phyloP scores from a whole-genome alignment of 164 flowering plant genomes.

The Chloranthus sessilifolius region DNA sequence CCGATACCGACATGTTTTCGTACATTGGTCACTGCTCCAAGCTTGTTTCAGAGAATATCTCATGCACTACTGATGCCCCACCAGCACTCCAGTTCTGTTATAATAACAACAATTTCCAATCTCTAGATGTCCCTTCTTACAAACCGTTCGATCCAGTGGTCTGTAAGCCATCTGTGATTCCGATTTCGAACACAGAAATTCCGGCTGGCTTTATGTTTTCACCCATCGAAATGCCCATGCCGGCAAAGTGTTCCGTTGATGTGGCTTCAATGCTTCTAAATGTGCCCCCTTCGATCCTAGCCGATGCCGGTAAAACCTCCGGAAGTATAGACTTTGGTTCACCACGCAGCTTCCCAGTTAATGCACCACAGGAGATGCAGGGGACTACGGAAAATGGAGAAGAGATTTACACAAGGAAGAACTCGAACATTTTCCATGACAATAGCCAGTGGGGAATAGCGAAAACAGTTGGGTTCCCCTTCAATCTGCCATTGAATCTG shows the following conservation, averaged over 20 bases:
- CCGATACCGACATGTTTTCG: slow-evolving; percentile 23
- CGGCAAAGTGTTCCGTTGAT: slow-evolving; percentile 29
- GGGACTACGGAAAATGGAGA: slow-evolving; percentile 22
- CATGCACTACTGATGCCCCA: slow-evolving; percentile 42
- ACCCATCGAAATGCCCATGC: slow-evolving; percentile 32
- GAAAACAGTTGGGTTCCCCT: slow-evolving; percentile 51
- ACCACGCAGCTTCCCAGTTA: slow-evolving; percentile 35
- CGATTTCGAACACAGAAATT: slow-evolving; percentile 31
- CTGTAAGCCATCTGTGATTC: slow-evolving; percentile 24
- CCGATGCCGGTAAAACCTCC: slow-evolving; percentile 24
- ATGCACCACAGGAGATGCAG: slow-evolving; percentile 31
- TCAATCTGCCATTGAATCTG: slow-evolving; percentile 36
- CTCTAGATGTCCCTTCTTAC: slow-evolving; percentile 34
- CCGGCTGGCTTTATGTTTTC: slow-evolving; percentile 34
- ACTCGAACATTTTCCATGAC: slow-evolving; percentile 10
- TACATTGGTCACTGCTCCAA: slow-evolving; percentile 27
- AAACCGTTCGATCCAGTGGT: slow-evolving; percentile 23
- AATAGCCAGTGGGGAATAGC: slow-evolving; percentile 30
- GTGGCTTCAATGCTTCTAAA: slow-evolving; percentile 40
- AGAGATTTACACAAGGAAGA: slow-evolving; percentile 30
- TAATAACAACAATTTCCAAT: slow-evolving; percentile 27
- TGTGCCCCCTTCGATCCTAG: slow-evolving; percentile 23
- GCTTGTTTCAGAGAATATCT: slow-evolving; percentile 42
- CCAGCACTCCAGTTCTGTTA: slow-evolving; percentile 28
- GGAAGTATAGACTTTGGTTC: slow-evolving; percentile 32